These are phyloP conservation scores for Russula griseocarnosa DNA, from an alignment of 768 basidiomycete genomes.

Conservation along the genomic window DNA sequence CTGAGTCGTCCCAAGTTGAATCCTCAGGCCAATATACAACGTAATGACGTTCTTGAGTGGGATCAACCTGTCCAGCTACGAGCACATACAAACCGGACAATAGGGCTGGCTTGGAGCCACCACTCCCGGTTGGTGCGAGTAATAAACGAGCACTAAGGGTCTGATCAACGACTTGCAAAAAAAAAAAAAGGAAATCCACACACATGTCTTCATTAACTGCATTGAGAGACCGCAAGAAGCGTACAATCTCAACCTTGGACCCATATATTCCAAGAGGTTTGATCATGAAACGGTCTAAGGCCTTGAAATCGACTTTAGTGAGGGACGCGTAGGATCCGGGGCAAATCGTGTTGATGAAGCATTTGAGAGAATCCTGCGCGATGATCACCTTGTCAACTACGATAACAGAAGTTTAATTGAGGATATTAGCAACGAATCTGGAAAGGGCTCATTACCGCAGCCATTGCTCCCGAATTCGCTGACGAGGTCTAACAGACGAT, in stretches of 20 bases:
- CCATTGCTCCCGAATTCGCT: conserved; percentile 49
- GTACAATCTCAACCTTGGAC: conserved; percentile 47
- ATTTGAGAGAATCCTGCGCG: conserved; percentile 44
- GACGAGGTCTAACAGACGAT: conserved; percentile 51
- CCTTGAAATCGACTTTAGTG: conserved; percentile 25
- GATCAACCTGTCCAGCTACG: conserved; percentile 16
- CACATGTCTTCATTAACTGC: conserved; percentile 42
- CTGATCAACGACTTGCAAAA: conserved; percentile 25
- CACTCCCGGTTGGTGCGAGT: conserved; percentile 18
- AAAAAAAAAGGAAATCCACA: conserved; percentile 24
- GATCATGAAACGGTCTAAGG: conserved; percentile 44
- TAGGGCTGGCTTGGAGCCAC: conserved; percentile 32
- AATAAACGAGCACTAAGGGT: conserved; percentile 33
- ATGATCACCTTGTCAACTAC: conserved; percentile 63
- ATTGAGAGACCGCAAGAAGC: conserved; percentile 39
- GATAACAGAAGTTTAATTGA: background rate
- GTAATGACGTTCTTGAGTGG: conserved; percentile 36
- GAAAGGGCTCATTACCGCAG: conserved; percentile 40
- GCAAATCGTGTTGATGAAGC: conserved; percentile 45
- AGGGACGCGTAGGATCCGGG: conserved; percentile 51
- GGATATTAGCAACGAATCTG: background rate
- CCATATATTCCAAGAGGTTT: conserved; percentile 58
- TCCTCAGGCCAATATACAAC: conserved; percentile 30
- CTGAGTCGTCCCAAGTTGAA: conserved; percentile 56
- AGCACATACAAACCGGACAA: conserved; percentile 53